Base-by-base conservation (phyloP, 2,329 filamentous ascomycete species). In the Trichoderma simmonsii region DNA sequence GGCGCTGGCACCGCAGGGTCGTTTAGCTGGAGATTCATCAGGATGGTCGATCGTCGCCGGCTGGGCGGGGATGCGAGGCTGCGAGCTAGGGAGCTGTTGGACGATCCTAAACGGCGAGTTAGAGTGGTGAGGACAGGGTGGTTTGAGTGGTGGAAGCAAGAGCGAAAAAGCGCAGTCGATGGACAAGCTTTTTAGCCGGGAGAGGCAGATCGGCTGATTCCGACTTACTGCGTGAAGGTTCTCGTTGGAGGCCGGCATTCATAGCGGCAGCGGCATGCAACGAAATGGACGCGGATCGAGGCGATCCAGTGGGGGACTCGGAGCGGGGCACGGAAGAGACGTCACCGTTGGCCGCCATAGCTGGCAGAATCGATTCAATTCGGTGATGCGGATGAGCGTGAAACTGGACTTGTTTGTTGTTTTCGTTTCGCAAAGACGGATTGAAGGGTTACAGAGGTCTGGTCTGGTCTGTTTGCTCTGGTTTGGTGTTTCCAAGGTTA, bases 211-310 rank as follows among this genome's bases (percentile, higher is more conserved):
- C 32, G 32, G 32, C 18, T 54, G 72, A 34, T 30, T 26, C 32
- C 39, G 26, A 30, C 78, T 85, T 84, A 90, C 89, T 84, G 79
- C 86, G 82, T 14, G 88, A 87, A 51, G 88, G 85, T 77, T 92
- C 88, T 74, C 88, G 88, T 75, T 92, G 90, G 32, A 94, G 88
- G 66, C 93, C 89, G 32, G 92, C 91, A 79, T 95, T 95, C 81
- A 95, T 88, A 57, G 92, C 90, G 8, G 92, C 92, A 14, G 93
- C 90, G 66, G 92, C 92, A 79, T 92, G 92, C 11, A 96, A 86
- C 15, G 92, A 94, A 73, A 88, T 86, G 54, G 91, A 89, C 39
- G 91, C 88, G 64, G 89, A 89, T 75, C 91, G 86, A 48, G 89
- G 88, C 59, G 90, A 90, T 62, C 88, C 85, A 36, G 88, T 88